Conservation (phyloP, 495 filamentous ascomycete species). For the Podospora bellae-mahoneyi region DNA sequence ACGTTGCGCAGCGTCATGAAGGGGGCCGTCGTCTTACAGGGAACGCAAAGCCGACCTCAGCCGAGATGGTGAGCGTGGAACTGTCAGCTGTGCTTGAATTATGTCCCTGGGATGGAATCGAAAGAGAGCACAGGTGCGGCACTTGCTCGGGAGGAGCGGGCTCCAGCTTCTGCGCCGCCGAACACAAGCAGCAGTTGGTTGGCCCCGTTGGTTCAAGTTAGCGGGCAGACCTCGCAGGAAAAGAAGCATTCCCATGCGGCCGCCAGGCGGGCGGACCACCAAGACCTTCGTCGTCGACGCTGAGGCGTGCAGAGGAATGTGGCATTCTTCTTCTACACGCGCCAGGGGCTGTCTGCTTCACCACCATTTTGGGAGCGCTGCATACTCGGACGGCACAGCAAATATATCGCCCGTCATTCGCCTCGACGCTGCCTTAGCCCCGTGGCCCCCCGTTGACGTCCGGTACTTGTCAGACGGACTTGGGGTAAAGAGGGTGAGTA, state of each 20-base stretch:
- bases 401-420: neutral
- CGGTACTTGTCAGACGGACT: neutral
- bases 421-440: neutral
- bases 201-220: neutral
- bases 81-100: neutral
- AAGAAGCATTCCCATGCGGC: neutral
- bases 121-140: neutral
- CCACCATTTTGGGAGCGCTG: neutral
- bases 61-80: neutral
- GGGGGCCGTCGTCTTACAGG: neutral
- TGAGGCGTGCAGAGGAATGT: neutral
- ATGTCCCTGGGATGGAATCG: neutral
- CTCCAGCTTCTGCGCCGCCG: constrained; percentile 1
- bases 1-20: neutral
- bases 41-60: constrained; percentile 2
- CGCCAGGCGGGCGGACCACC: neutral
- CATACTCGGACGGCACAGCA: neutral
- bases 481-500: neutral
- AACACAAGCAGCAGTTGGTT: neutral
- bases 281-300: neutral
- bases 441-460: neutral
- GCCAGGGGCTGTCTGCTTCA: neutral
- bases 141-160: neutral
- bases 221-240: neutral
- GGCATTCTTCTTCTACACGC: neutral